Percentiles rank a stretch among this genome's conserved stretches.
These are phyloP conservation scores for Fusarium tupiense DNA, from an alignment of 2,329 filamentous ascomycete species.

Conservation along the genomic window DNA sequence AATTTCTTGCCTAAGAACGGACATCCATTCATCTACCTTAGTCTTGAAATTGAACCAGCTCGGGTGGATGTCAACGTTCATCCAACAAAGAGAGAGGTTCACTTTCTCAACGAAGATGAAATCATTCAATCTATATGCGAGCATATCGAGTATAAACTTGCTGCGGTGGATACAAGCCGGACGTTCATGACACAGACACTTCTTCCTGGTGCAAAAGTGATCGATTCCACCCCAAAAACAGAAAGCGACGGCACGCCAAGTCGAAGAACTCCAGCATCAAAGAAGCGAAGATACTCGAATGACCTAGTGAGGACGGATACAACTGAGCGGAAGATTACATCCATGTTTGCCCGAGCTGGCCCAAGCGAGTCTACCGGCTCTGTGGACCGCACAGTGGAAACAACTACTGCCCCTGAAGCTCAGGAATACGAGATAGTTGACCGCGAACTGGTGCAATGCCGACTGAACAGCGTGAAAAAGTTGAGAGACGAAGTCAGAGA, in stretches of 20 bases:
- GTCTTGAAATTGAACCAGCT: conserved; percentile 89
- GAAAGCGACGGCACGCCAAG: conserved; percentile 44
- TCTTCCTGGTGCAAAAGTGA: conserved; percentile 69
- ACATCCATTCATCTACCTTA: conserved; percentile 93
- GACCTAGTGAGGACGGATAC: conserved; percentile 92
- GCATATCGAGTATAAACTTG: conserved; percentile 79
- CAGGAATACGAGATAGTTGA: conserved; percentile 78
- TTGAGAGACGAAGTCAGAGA: conserved; percentile 84
- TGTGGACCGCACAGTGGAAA: conserved; percentile 46
- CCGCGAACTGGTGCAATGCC: conserved; percentile 74
- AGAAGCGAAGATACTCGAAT: conserved; percentile 64
- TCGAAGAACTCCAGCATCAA: conserved; percentile 50
- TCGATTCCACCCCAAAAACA: conserved; percentile 39
- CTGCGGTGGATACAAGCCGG: conserved; percentile 90
- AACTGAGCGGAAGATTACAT: conserved; percentile 91
- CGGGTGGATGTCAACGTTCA: conserved; percentile 98
- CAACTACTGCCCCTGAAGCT: conserved; percentile 55
- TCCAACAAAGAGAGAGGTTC: conserved; percentile 95
- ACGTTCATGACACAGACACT: conserved; percentile 95
- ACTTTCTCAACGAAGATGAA: conserved; percentile 97
- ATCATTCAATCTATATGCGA: conserved; percentile 88
- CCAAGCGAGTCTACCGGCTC: conserved; percentile 34
- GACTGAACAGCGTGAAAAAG: conserved; percentile 85
- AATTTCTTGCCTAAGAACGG: conserved; percentile 91
- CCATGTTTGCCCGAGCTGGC: conserved; percentile 79